These are phyloP conservation scores for Samsoniella hepiali DNA, from an alignment of 2,329 filamentous ascomycete species.

Conservation along the genomic window DNA sequence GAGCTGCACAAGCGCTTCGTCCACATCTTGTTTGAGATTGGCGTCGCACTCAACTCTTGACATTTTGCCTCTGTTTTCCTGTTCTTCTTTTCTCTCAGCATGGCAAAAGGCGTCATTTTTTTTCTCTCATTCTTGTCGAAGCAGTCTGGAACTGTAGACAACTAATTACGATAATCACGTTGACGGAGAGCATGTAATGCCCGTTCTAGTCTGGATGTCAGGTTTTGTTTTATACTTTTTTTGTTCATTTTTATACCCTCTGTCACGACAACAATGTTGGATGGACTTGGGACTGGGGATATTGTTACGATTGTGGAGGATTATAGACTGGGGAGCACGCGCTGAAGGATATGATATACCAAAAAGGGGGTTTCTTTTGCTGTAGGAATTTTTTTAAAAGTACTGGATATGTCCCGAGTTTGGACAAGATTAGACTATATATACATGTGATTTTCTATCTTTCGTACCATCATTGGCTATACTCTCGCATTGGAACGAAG, in stretches of 20 bases:
- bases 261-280: slow-evolving; percentile 10
- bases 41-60: slow-evolving; percentile 51
- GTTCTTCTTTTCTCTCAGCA: slow-evolving; percentile 20
- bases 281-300: slow-evolving; percentile 1
- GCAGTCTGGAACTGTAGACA: slow-evolving; percentile 7
- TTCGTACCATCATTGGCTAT: neutral
- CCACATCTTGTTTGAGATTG: slow-evolving; percentile 57
- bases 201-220: neutral
- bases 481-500: neutral
- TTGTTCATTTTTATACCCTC: neutral
- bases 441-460: neutral
- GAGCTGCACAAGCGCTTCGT: slow-evolving; percentile 64
- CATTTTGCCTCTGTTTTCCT: neutral
- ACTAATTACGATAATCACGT: slow-evolving; percentile 3
- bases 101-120: slow-evolving; percentile 23
- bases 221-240: slow-evolving; percentile 2
- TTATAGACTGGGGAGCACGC: slow-evolving; percentile 13
- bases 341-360: slow-evolving; percentile 9
- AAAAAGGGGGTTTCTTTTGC: neutral
- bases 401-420: slow-evolving; percentile 7
- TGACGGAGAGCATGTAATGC: slow-evolving; percentile 1
- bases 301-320: neutral
- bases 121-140: slow-evolving; percentile 16
- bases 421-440: neutral
- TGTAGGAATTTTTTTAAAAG: neutral